These are phyloP conservation scores for Globisporangium takayamanum DNA, from an alignment of 352 stramenopile species.

Conservation along the genomic window DNA sequence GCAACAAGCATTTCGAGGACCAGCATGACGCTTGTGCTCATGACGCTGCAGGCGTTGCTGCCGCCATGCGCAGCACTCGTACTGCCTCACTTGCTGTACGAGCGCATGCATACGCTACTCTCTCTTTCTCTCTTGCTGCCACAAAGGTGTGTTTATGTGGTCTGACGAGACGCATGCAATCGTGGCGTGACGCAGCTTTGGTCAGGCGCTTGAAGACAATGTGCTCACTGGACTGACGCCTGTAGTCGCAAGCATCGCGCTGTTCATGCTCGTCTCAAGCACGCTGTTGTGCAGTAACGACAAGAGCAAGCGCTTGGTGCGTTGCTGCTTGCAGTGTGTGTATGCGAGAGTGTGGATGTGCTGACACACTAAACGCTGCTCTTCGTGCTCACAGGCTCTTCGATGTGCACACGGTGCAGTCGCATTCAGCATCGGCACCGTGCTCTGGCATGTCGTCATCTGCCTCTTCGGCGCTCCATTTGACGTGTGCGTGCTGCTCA, in stretches of 20 bases:
- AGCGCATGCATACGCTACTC: neutral
- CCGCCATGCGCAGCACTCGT: slow-evolving; percentile 11
- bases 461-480: slow-evolving; percentile 74
- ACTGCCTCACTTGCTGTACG: slow-evolving; percentile 25
- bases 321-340: neutral
- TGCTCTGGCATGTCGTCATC: slow-evolving; percentile 49
- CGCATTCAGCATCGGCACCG: slow-evolving; percentile 31
- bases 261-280: slow-evolving; percentile 23
- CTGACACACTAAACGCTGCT: neutral
- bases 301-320: neutral
- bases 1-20: neutral
- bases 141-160: neutral
- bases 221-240: slow-evolving; percentile 36
- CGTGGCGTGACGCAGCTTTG: slow-evolving; percentile 17
- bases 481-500: slow-evolving; percentile 29
- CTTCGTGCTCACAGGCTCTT: neutral
- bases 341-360: neutral
- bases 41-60: slow-evolving; percentile 20
- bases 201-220: slow-evolving; percentile 35
- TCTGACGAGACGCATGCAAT: neutral
- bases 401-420: slow-evolving; percentile 18
- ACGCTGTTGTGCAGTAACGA: slow-evolving; percentile 17
- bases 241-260: slow-evolving; percentile 26
- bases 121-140: neutral
- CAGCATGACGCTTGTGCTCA: neutral